Evolutionary conservation across 139 green algal species (phyloP).

Genomic region (Yamagishiella unicocca): DNA sequence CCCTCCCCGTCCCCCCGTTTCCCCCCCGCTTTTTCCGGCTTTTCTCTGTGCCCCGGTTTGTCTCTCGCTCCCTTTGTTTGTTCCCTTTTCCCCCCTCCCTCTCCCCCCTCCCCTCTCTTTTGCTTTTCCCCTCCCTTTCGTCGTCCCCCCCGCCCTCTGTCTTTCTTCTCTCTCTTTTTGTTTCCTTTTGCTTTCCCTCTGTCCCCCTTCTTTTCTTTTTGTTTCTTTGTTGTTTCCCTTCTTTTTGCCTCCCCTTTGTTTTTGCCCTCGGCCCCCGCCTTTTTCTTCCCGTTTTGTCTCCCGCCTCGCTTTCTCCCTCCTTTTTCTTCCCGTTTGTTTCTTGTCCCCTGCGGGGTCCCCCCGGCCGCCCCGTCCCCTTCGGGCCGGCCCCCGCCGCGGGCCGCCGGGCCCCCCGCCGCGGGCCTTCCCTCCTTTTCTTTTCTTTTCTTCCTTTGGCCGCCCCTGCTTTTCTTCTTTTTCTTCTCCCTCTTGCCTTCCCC

Average conservation of each 20-base stretch:
- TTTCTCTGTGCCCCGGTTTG: too few relatives aligned
- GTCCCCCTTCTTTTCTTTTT: not conserved
- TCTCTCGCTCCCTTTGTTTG: too few relatives aligned
- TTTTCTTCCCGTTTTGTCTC: not conserved
- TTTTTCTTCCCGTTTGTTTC: not conserved
- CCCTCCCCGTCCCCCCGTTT: not conserved
- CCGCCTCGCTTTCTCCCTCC: not conserved
- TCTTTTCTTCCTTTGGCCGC: not conserved
- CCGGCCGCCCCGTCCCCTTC: not conserved
- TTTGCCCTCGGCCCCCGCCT: not conserved
- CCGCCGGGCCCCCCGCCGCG: too few relatives aligned
- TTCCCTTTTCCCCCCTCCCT: not conserved
- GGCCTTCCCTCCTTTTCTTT: not conserved
- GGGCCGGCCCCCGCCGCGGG: too few relatives aligned
- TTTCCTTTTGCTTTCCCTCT: not conserved
- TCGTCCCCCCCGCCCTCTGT: not conserved
- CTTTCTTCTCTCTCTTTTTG: not conserved
- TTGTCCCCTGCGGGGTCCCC: not conserved
- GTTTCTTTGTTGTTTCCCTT: not conserved
- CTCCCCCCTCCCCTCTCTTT: not conserved
- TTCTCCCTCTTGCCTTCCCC: not conserved
- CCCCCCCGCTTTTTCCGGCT: too few relatives aligned
- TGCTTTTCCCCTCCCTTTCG: not conserved
- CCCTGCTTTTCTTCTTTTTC: not conserved
- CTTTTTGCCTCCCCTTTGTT: not conserved